These are phyloP conservation scores for Arachnopeziza araneosa DNA, from an alignment of 2,329 filamentous ascomycete genomes.

Conservation along the genomic window DNA sequence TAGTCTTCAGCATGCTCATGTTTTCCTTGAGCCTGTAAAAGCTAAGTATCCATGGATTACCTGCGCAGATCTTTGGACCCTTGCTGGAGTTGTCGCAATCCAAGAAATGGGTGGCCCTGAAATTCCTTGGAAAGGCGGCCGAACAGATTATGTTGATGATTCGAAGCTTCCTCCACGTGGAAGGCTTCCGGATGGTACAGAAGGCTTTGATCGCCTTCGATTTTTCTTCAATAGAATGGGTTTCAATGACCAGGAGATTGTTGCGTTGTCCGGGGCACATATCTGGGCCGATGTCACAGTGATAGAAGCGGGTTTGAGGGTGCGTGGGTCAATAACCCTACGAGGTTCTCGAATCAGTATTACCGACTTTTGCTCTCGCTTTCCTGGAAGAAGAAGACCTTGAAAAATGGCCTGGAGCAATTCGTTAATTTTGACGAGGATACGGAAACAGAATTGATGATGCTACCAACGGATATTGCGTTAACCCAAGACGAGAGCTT, in stretches of 20 bases:
- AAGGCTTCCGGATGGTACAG: constrained; percentile 47
- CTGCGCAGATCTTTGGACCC: constrained; percentile 60
- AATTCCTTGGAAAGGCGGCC: constrained; percentile 50
- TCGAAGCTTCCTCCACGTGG: constrained; percentile 53
- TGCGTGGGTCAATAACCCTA: constrained; percentile 55
- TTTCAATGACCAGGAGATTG: constrained; percentile 55
- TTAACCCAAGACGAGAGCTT: constrained; percentile 49
- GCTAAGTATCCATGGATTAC: constrained; percentile 55
- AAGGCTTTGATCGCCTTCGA: constrained; percentile 49
- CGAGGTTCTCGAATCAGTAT: constrained; percentile 52
- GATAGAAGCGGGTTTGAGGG: constrained; percentile 53
- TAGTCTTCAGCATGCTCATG: constrained; percentile 56
- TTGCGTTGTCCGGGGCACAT: constrained; percentile 50
- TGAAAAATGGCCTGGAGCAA: constrained; percentile 48
- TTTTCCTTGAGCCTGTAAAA: constrained; percentile 60
- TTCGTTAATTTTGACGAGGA: constrained; percentile 57
- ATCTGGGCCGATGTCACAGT: constrained; percentile 48
- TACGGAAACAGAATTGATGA: constrained; percentile 52
- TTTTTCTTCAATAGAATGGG: constrained; percentile 55
- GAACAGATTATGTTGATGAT: constrained; percentile 58
- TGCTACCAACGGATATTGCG: constrained; percentile 60
- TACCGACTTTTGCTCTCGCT: constrained; percentile 46
- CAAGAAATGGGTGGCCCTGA: constrained; percentile 54
- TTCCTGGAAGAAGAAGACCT: constrained; percentile 49
- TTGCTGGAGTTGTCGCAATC: constrained; percentile 54